Base-by-base conservation (phyloP, 192 early-diverging fungal genomes). In the Bifiguratus adelaidae region DNA sequence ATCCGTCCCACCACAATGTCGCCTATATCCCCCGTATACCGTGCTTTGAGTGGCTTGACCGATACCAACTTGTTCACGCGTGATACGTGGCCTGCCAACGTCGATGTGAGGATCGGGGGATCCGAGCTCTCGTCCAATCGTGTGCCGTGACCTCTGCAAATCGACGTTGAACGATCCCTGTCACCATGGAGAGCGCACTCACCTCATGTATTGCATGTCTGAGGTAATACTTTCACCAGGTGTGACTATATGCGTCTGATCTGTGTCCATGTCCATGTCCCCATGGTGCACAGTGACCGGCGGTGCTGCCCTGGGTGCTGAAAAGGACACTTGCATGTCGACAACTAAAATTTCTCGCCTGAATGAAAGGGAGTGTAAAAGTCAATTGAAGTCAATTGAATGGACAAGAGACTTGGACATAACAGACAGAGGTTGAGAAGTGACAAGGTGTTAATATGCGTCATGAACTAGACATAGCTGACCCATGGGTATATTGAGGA, bases 1-100 rank as follows among this genome's bases (percentile, higher is more conserved):
- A 99, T 89, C 23, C 96, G 70, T 1, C 93, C 96, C 7, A 99
- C 88, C 0, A 99, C 83, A 30, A 99, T 88, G 63, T 99, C 93
- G 33, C 96, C 96, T 53, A 97, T 90, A 56, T 95, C 91, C 33
- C 90, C 92, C 18, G 73, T 74, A 53, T 91, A 97, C 72, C 94
- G 73, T 54, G 86, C 73, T 41, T 91, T 83, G 35, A 96, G 67
- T 18, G 93, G 82, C 26, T 76, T 71, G 23, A 99, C 92, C 0
- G 90, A 88, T 27, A 99, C 76, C 26, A 99, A 76, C 67, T 93
- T 95, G 76, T 96, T 97, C 53, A 97, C 91, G 34, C 88, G 79
- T 47, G 95, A 90, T 4, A 97, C 84, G 1, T 80, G 79, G 36
- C 96, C 96, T 1, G 89, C 86, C 24, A 97, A 80, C 23, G 90